These are phyloP conservation scores for Vicia villosa DNA, from an alignment of 306 rosid genomes.

Conservation along the genomic window DNA sequence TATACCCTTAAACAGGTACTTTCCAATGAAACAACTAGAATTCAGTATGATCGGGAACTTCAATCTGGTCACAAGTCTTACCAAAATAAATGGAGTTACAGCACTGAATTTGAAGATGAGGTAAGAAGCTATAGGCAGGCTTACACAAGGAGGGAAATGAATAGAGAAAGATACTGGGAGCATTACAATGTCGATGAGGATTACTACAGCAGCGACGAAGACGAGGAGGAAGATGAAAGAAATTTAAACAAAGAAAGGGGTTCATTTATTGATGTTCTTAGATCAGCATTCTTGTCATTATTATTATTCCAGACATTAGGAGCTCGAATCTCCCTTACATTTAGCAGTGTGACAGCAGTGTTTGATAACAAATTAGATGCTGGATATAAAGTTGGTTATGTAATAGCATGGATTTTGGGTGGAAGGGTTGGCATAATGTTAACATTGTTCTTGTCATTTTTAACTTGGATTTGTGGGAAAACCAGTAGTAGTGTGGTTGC, in stretches of 20 bases:
- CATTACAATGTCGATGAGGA: conserved; percentile 39
- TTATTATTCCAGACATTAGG: conserved; percentile 69
- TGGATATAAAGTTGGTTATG: conserved; percentile 75
- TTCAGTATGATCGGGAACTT: conserved; percentile 65
- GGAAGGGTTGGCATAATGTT: conserved; percentile 83
- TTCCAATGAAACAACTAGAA: conserved; percentile 69
- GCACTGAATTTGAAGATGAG: conserved; percentile 59
- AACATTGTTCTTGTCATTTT: conserved; percentile 73
- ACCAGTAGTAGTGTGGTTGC: conserved; percentile 82
- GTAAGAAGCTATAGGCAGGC: conserved; percentile 63
- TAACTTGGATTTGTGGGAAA: conserved; percentile 93
- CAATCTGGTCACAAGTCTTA: conserved; percentile 44
- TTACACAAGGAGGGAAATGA: conserved; percentile 57
- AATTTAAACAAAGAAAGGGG: conserved; percentile 50
- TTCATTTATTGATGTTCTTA: conserved; percentile 64
- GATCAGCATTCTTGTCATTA: conserved; percentile 64
- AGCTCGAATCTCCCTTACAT: conserved; percentile 64
- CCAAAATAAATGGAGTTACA: conserved; percentile 52
- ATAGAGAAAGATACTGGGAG: conserved; percentile 52
- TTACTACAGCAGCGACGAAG: conserved; percentile 43
- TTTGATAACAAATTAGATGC: conserved; percentile 67
- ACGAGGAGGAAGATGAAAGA: conserved; percentile 55
- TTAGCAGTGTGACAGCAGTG: conserved; percentile 74
- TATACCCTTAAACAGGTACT: conserved; percentile 60
- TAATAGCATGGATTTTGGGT: conserved; percentile 83